Percentiles rank a stretch among this genome's conserved stretches.
phyloP scores from a whole-genome alignment of 106 monocot species.

The Dendrobium chrysotoxum region DNA sequence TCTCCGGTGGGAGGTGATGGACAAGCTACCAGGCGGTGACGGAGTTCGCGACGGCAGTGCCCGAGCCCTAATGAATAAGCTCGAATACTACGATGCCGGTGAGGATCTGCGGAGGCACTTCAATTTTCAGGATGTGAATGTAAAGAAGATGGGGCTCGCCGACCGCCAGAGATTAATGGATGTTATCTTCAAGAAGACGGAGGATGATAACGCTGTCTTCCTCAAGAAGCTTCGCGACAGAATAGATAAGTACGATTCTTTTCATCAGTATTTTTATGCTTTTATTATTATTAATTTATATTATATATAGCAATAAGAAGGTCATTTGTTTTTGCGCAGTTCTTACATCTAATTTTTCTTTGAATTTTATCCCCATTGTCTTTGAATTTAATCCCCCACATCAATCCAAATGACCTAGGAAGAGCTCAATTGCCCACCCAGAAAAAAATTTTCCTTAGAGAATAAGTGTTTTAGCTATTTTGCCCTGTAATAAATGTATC shows the following conservation, averaged over 20 bases:
- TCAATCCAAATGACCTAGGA: too few species aligned
- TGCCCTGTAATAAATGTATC: too few species aligned
- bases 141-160: slow-evolving; percentile 27
- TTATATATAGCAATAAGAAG: neutral
- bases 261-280: neutral
- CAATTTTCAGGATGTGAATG: slow-evolving; percentile 40
- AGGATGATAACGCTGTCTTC: slow-evolving; percentile 67
- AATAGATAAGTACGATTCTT: slow-evolving; percentile 39
- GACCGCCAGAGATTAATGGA: slow-evolving; percentile 64
- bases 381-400: neutral
- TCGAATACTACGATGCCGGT: neutral
- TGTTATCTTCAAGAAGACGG: slow-evolving; percentile 45
- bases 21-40: slow-evolving; percentile 37
- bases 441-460: too few species aligned
- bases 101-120: slow-evolving; percentile 4
- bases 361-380: neutral
- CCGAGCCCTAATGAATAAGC: slow-evolving; percentile 15
- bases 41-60: slow-evolving; percentile 10
- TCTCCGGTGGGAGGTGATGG: slow-evolving; percentile 38
- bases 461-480: too few species aligned
- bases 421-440: too few species aligned
- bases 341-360: neutral
- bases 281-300: neutral
- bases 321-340: neutral
- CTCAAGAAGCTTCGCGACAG: slow-evolving; percentile 46